Evolutionary conservation across 768 basidiomycete genomes (phyloP), one percentile per base, ranked within the genome.

Genomic region (Neoboletus brunneissimus): DNA sequence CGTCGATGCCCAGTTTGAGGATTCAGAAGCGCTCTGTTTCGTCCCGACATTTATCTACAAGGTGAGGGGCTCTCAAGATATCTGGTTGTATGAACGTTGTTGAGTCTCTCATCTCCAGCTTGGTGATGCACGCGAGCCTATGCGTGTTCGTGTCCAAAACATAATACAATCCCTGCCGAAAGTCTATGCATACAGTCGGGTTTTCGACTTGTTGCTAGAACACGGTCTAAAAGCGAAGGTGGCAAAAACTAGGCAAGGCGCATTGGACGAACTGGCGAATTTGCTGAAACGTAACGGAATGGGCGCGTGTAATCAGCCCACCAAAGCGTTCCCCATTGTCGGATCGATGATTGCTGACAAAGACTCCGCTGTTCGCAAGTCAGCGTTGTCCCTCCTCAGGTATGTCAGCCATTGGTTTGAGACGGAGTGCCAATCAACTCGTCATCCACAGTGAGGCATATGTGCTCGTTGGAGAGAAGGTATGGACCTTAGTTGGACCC

Each of bases 121-220:
- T 57, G 97, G 97, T 15, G 97, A 98, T 75, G 84, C 88, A 29
- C 81, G 93, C 27, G 94, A 95, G 73, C 86, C 83, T 57, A 82
- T 94, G 43, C 84, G 94, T 8, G 67, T 76, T 45, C 85, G 94
- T 48, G 86, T 97, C 22, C 86, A 91, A 61, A 87, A 85, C 46
- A 88, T 97, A 57, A 84, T 98, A 53, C 89, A 92, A 64, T 81
- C 80, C 5, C 77, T 98, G 50, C 88, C 94, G 8, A 92, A 88
- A 66, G 87, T 98, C 51, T 97, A 95, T 66, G 89, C 97, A 1
- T 95, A 89, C 64, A 97, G 94, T 64, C 87, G 94, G 40, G 78
- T 98, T 32, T 95, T 97, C 70, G 88, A 91, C 65, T 72, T 93
- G 15, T 75, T 98, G 8, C 79, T 97, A 12, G 92, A 97, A 38